Base-by-base conservation (phyloP, 495 filamentous ascomycete genomes). In the Tetracladium marchalianum region DNA sequence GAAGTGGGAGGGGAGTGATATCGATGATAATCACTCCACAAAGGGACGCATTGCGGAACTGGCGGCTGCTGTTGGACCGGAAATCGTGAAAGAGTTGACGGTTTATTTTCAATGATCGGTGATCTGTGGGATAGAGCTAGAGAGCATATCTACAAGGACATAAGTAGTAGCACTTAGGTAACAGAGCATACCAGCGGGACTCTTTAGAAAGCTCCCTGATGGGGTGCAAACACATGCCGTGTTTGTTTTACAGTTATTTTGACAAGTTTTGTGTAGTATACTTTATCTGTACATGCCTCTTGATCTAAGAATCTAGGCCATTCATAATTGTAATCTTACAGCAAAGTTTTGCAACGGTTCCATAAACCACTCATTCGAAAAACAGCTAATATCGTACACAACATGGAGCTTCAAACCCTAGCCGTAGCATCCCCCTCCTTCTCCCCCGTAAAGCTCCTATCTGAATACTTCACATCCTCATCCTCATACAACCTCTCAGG, bases 21-120 rank as follows among this genome's bases (percentile, higher is more conserved):
- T 84, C 10, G 59, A 61, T 11, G 66, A 79, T 47, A 58, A 69
- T 4, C 62, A 65, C 19, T 67, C 69, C 0, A 51, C 87, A 22
- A 88, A 85, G 61, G 78, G 77, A 0, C 70, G 79, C 34, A 64
- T 92, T 35, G 85, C 77, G 5, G 87, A 95, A 56, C 62, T 94
- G 32, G 83, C 84, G 8, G 85, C 90, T 6, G 78, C 72, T 4
- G 64, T 95, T 35, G 90, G 90, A 2, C 75, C 77, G 7, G 78
- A 80, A 6, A 54, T 88, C 39, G 73, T 82, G 34, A 63, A 61
- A 31, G 63, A 78, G 42, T 73, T 84, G 35, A 65, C 66, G 22
- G 46, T 76, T 13, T 65, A 68, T 13, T 56, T 59, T 35, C 12
- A 39, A 16, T 45, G 31, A 49, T 27, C 7, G 22, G 7, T 27